Percentiles rank a stretch among this genome's conserved stretches.
phyloP scores from a whole-genome alignment of 163 green algal species.

The Prototheca cutis region DNA sequence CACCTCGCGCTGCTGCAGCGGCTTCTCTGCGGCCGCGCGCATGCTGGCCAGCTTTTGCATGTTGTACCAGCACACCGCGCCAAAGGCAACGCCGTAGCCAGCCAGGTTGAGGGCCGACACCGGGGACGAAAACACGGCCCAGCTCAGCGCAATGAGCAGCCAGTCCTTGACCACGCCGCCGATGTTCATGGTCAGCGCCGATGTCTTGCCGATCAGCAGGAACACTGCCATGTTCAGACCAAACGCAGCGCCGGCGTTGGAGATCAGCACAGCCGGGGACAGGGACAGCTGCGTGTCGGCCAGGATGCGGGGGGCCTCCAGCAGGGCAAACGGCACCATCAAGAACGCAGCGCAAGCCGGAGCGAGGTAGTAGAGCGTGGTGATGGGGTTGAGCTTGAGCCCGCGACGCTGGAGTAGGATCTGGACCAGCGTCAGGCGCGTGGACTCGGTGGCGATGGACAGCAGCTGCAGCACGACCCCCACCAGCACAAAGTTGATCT shows the following conservation, averaged over 20 bases:
- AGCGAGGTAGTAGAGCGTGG: slow-evolving; percentile 75
- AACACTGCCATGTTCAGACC: slow-evolving; percentile 75
- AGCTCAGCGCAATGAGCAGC: slow-evolving; percentile 62
- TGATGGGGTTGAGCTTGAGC: slow-evolving; percentile 83
- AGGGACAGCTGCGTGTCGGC: slow-evolving; percentile 26
- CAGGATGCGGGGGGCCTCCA: slow-evolving; percentile 47
- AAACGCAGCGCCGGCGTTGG: slow-evolving; percentile 45
- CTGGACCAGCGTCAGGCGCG: slow-evolving; percentile 58
- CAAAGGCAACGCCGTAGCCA: slow-evolving; percentile 61
- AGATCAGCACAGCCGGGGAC: slow-evolving; percentile 35
- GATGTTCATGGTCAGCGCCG: slow-evolving; percentile 77
- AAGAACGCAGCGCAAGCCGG: slow-evolving; percentile 66
- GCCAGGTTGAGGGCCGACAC: slow-evolving; percentile 54
- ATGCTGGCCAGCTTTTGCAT: slow-evolving; percentile 36
- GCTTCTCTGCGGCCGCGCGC: not conserved
- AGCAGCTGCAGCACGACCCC: slow-evolving; percentile 62
- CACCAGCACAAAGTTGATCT: slow-evolving; percentile 73
- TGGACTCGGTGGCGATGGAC: slow-evolving; percentile 64
- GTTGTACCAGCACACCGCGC: slow-evolving; percentile 60
- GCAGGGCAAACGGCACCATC: slow-evolving; percentile 45
- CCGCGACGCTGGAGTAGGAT: slow-evolving; percentile 70
- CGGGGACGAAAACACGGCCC: slow-evolving; percentile 40
- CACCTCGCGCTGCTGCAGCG: too few relatives aligned
- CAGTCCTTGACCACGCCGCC: slow-evolving; percentile 79
- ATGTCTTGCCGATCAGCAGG: slow-evolving; percentile 68